Conservation (phyloP, 345 rosid genomes). For the Acer yangbiense region DNA sequence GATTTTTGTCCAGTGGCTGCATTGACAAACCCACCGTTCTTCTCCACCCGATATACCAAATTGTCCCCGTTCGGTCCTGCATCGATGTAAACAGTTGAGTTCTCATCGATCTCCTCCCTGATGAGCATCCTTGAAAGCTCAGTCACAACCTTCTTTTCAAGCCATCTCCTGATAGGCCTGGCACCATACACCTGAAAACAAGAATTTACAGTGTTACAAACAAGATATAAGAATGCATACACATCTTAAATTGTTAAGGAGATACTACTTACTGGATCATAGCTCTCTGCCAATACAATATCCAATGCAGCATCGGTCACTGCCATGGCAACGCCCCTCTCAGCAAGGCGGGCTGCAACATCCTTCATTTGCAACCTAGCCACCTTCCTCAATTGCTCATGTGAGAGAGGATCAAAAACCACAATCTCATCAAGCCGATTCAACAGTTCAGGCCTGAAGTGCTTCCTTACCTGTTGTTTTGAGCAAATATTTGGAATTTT, state of each 20-base stretch:
- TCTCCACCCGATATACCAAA: slow-evolving; percentile 62
- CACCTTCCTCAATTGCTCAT: slow-evolving; percentile 83
- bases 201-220: fast-evolving
- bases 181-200: slow-evolving; percentile 76
- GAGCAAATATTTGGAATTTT: no score
- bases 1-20: slow-evolving; percentile 24
- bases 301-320: slow-evolving; percentile 85
- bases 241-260: background rate
- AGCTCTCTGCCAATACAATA: slow-evolving; percentile 66
- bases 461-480: slow-evolving; percentile 57
- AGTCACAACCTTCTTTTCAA: slow-evolving; percentile 88
- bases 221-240: background rate
- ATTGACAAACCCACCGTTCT: slow-evolving; percentile 76
- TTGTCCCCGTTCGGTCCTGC: slow-evolving; percentile 28
- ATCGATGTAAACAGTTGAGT: background rate
- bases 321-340: slow-evolving; percentile 79
- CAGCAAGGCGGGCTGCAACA: slow-evolving; percentile 76
- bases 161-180: slow-evolving; percentile 92
- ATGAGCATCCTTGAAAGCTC: slow-evolving; percentile 82
- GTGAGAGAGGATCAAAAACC: slow-evolving; percentile 87
- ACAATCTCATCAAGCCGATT: slow-evolving; percentile 87
- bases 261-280: slow-evolving; percentile 80
- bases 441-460: slow-evolving; percentile 84
- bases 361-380: slow-evolving; percentile 86
- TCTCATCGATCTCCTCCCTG: slow-evolving; percentile 84